Evolutionary conservation across 345 rosid species (phyloP), one percentile per base, ranked within the genome.

Genomic region (Hibiscus tridactylites): DNA sequence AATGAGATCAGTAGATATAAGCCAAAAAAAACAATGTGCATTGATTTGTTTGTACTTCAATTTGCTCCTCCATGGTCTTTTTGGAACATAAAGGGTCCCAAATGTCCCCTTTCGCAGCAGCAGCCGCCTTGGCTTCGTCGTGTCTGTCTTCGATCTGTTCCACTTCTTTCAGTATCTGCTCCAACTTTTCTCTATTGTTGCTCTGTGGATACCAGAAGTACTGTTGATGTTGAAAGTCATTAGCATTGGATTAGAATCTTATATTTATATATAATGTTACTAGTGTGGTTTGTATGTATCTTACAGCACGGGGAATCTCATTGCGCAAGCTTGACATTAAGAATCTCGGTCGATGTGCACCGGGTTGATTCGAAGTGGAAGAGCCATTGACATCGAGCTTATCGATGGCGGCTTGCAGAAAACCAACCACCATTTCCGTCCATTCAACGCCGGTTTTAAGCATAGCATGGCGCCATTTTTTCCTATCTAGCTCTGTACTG

Each of bases 31-130:
- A 35, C 39, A 54, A 19, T 6, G 26, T 8, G 59, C 31, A 6
- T 37, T 6, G 16, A 6, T 5, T 13, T 61, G 5, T 13, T 13
- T 61, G 8, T 62, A 35, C 66, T 33, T 17, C 4, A n/a, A 62
- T 35, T 62, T 62, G 66, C 13, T 62, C 66, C 26, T 62, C 66
- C 33, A 62, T 62, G 66, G 66, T 46, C 26, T 62, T 62, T 61
- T 5, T 61, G 44, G 65, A 33, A 61, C 44, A 15, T 62, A n/a
- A 62, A 62, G 66, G 66, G 11, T 61, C 7, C 65, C 65, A 61
- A 61, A 61, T 15, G 65, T 15, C n/a, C 39, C 65, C 44, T 15
- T 61, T 61, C 2, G 42, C 2, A 31, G 65, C 21, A 15, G 65
- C 65, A 3, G 37, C 47, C 1, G 49, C 66, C 47, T 16, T 62